phyloP scores from a whole-genome alignment of 2,329 filamentous ascomycete species.

The Arthrobotrys conoides region DNA sequence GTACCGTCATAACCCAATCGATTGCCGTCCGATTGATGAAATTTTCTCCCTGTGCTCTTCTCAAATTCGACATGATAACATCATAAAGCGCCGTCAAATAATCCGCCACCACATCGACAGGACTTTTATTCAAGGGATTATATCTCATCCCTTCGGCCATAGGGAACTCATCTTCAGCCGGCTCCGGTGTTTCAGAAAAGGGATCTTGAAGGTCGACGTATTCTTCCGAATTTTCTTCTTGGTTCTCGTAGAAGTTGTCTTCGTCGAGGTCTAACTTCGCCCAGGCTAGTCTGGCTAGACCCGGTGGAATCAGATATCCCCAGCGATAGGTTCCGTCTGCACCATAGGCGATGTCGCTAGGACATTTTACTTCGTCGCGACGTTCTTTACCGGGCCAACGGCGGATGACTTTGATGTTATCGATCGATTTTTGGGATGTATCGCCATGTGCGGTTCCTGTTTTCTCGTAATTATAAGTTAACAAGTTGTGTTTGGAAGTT shows the following conservation, averaged over 20 bases:
- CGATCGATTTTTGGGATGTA: constrained; percentile 58
- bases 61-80: constrained; percentile 70
- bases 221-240: constrained; percentile 42
- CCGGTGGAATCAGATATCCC: constrained; percentile 48
- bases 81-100: constrained; percentile 70
- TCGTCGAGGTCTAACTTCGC: constrained; percentile 59
- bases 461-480: neutral
- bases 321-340: constrained; percentile 44
- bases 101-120: constrained; percentile 68
- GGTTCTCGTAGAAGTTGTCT: constrained; percentile 57
- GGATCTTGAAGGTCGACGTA: constrained; percentile 50
- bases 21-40: constrained; percentile 69
- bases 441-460: constrained; percentile 50
- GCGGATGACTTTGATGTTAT: constrained; percentile 55
- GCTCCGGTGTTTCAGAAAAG: constrained; percentile 30
- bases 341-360: constrained; percentile 58
- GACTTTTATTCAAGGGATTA: constrained; percentile 61
- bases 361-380: constrained; percentile 55
- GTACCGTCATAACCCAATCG: constrained; percentile 73
- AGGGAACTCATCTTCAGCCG: constrained; percentile 44
- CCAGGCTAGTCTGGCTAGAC: constrained; percentile 44
- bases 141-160: constrained; percentile 53
- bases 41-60: constrained; percentile 68
- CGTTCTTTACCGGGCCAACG: constrained; percentile 56
- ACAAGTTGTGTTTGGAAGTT: neutral